Evolutionary conservation across 2,329 filamentous ascomycete species (phyloP), one percentile per base, ranked within the genome.

Genomic region (Verticillium klebahnii): DNA sequence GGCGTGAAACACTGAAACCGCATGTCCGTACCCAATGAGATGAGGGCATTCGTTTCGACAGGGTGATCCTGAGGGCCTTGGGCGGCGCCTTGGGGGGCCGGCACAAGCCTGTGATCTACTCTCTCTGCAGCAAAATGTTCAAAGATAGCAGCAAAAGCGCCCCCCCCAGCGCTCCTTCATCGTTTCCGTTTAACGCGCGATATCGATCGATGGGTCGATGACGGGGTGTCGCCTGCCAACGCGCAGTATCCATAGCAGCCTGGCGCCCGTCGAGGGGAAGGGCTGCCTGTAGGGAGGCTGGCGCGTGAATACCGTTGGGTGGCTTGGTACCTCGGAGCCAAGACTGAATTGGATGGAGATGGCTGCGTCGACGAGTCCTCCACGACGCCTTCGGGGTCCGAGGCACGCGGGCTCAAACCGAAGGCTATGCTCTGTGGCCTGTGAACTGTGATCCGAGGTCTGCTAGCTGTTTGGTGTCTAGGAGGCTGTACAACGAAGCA

Each of bases 1-100:
- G 60, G 61, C 57, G 23, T 63, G 64, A 66, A 66, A 66, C 64
- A 58, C 63, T 62, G 63, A 65, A 65, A 65, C 61, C 55, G 54
- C 64, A 66, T 60, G 64, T 57, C 37, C 56, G 52, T 45, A 37
- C 32, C 40, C 62, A 56, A 58, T 59, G 61, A 39, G n/a, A 50
- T 23, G n/a, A 50, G 12, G 19, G 45, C n/a, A 50, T 50, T 25
- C 45, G 45, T 50, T 50, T 50, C 45, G n/a, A 25, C 23, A 50
- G 9, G 45, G 45, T 50, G 45, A 25, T 50, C 19, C 45, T 50
- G 45, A 14, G 45, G 45, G 45, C 12, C 45, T 50, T 50, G 45
- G 45, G 45, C 17, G 45, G 45, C 45, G 45, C 45, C 45, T 25
- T 23, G 19, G 45, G 45, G n/a, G 45, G 45, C 12, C 19, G 45